Conservation (phyloP, 805 yeast species). For the Kodamaea sagamina region DNA sequence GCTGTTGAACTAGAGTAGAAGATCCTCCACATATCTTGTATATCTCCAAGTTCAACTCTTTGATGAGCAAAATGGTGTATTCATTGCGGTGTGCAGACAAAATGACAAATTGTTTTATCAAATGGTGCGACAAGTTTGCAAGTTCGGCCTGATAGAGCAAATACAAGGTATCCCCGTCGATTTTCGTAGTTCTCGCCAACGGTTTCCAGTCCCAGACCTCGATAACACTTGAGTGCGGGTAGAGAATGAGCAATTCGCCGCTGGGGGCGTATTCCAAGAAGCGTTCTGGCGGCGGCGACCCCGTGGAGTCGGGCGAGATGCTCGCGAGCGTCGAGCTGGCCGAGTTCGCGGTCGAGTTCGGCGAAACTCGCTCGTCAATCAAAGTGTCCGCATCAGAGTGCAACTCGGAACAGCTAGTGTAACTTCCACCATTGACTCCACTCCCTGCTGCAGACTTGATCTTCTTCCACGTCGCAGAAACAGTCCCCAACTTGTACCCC, state of each 20-base stretch:
- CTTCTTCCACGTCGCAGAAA: constrained; percentile 45
- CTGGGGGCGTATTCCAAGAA: constrained; percentile 28
- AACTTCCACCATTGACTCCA: not conserved
- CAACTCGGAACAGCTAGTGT: no score
- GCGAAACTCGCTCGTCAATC: no score
- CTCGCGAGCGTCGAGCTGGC: not conserved
- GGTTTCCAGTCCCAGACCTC: constrained; percentile 40
- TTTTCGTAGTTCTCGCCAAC: constrained; percentile 11
- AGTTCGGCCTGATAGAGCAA: constrained; percentile 13
- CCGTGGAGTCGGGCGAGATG: not conserved
- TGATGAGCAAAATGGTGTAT: not conserved
- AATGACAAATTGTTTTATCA: constrained; percentile 3
- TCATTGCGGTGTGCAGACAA: not conserved
- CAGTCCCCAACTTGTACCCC: constrained; percentile 42
- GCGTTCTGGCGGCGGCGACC: not conserved
- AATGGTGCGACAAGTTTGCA: not conserved
- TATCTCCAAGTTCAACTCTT: not conserved
- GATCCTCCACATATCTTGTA: not conserved
- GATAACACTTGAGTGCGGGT: constrained; percentile 18
- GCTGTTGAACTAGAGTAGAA: not conserved
- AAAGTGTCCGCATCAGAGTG: no score
- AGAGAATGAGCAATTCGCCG: constrained; percentile 36
- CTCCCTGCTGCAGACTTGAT: constrained; percentile 31
- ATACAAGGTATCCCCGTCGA: constrained; percentile 30
- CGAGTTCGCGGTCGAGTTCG: no score